Evolutionary conservation across 2,329 filamentous ascomycete species (phyloP), one percentile per base, ranked within the genome.

Genomic region (Westerdykella sp.): DNA sequence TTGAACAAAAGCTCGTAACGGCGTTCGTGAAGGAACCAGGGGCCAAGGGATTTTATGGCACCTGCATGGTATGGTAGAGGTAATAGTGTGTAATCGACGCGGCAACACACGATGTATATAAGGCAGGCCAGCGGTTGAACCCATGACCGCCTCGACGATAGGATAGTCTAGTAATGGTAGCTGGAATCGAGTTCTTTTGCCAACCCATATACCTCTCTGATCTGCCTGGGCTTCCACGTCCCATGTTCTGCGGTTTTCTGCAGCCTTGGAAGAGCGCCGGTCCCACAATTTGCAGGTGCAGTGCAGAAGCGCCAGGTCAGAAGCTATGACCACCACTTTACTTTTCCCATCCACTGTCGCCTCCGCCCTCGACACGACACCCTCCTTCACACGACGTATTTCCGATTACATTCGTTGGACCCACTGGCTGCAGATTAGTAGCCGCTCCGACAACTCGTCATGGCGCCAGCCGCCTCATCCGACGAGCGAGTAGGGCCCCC

Each of bases 401-500:
- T 9, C 7, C 4, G 25, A 28, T 10, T 7, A 9, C 25, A 28
- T 28, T 28, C 25, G 11, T 7, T 28, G 25, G 9, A 28, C 7
- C 11, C 25, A 10, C 25, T 28, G 7, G 25, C 7, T 28, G 9
- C 25, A 9, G 9, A 28, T 28, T 12, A 3, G 25, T 28, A 28
- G 25, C 25, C 25, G 11, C 25, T 28, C 25, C 25, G 25, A 38
- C 43, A 13, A 34, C 36, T 37, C 41, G 40, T 14, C 35, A 66
- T 66, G 64, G 60, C 62, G 43, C 59, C 62, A 25, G 50, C 59
- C 37, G 47, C 55, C 28, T 56, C 55, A 6, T 54, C 57, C 6
- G 48, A 51, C 4, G 54, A 43, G 23, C 34, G 15, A 18, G 54
- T 71, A 34, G 73, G 74, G 12, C 80, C 79, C 16, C 78, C 83